Evolutionary conservation across 495 filamentous ascomycete species (phyloP), one percentile per base, ranked within the genome.

Genomic region (Podospora bellae-mahoneyi): DNA sequence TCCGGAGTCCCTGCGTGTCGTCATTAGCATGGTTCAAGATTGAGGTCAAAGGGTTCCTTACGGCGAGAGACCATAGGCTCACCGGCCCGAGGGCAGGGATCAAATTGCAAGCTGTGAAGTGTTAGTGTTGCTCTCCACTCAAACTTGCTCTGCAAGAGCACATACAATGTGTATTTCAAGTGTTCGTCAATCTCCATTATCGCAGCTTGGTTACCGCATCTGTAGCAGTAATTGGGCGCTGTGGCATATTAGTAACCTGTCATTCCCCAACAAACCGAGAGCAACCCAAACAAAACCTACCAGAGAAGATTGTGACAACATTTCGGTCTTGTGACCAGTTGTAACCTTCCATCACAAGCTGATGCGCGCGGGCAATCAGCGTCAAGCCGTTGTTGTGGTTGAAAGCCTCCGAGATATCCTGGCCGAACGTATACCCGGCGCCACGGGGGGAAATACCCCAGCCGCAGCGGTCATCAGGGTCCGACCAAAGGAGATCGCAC

Each of bases 161-260:
- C 93, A 81, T 87, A 99, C 95, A 99, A 99, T 74, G 95, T 99
- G 79, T 98, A 99, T 84, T 99, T 98, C 79, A 99, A 82, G 80
- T 99, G 93, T 81, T 99, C 95, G 69, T 99, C 95, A 79, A 99
- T 99, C 80, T 99, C 95, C 95, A 99, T 99, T 79, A 99, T 99
- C 10, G 95, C 95, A 62, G 95, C 95, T 81, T 99, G 95, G 81
- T 99, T 99, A 74, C 95, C 95, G 78, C 95, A 99, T 77, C 95
- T 87, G 84, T 96, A 97, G 83, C 94, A 97, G 81, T 97, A 97
- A 80, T 97, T 97, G 34, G 94, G 94, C 48, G 94, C 94, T 96
- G 72, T 67, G 79, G 10, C 39, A 19, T 15, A 66, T 74, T 39
- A 74, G 75, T 20, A 60, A 62, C 30, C 61, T 64, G 55, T 61